Evolutionary conservation across 768 basidiomycete genomes (phyloP).

Genomic region (Lactarius akahatsu): DNA sequence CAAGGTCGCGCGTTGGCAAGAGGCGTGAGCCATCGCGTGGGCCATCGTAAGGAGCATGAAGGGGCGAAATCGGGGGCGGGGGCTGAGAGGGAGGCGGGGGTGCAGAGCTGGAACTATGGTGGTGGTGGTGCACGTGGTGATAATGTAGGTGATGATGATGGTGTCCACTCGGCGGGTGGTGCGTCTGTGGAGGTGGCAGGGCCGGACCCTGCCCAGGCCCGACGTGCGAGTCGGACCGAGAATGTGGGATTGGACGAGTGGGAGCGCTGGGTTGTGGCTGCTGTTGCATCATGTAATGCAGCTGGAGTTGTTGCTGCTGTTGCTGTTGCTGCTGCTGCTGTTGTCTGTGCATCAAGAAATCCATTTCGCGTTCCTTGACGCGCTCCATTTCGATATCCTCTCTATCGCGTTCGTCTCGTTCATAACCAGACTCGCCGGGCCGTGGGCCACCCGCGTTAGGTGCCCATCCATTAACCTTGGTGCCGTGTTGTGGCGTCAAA

Average conservation of each 20-base stretch:
- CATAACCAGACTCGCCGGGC: constrained; percentile 14
- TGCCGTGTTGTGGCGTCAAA: constrained; percentile 20
- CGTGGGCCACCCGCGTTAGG: constrained; percentile 10
- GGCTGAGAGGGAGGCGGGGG: constrained; percentile 24
- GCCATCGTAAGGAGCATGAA: constrained; percentile 19
- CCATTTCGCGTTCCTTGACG: constrained; percentile 33
- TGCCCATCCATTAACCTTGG: constrained; percentile 26
- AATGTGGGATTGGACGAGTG: constrained; percentile 18
- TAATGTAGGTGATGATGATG: constrained; percentile 38
- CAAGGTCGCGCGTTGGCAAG: constrained; percentile 21
- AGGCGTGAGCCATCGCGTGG: constrained; percentile 24
- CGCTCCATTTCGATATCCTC: constrained; percentile 28
- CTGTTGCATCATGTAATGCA: constrained; percentile 26
- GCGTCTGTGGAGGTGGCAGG: constrained; percentile 24
- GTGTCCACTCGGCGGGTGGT: constrained; percentile 23
- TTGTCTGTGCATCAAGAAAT: constrained; percentile 29
- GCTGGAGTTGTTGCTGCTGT: constrained; percentile 29
- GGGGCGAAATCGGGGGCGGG: constrained; percentile 30
- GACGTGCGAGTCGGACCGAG: constrained; percentile 23
- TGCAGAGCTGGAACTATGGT: constrained; percentile 31
- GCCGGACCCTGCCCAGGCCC: constrained; percentile 26
- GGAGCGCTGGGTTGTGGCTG: constrained; percentile 22
- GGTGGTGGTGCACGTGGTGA: constrained; percentile 38
- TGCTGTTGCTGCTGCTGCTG: constrained; percentile 24
- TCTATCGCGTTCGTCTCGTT: constrained; percentile 27